These are phyloP conservation scores for Epichloe gansuensis DNA, from an alignment of 2,329 filamentous ascomycete species.

Conservation along the genomic window DNA sequence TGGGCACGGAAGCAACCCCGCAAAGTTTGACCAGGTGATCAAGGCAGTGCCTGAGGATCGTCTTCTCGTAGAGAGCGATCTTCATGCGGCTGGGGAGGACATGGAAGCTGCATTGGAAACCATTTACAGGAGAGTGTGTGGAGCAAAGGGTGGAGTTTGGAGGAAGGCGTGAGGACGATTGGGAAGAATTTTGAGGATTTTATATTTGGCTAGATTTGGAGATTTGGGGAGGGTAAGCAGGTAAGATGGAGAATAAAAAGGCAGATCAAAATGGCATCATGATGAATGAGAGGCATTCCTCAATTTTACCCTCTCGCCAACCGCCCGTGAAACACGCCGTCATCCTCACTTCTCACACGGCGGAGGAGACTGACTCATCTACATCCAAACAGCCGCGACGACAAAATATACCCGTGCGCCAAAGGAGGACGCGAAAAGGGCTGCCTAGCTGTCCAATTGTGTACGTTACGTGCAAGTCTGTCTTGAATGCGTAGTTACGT, in stretches of 20 bases:
- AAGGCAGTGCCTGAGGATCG: conserved; percentile 63
- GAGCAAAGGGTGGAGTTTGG: conserved; percentile 66
- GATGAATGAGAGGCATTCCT: neutral
- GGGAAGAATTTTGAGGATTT: conserved; percentile 69
- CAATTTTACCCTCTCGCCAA: too few relatives aligned
- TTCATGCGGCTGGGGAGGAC: conserved; percentile 65
- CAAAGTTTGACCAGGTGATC: conserved; percentile 51
- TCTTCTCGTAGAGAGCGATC: conserved; percentile 79
- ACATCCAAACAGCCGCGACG: neutral
- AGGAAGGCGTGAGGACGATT: conserved; percentile 56
- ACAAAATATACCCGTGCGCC: too few relatives aligned
- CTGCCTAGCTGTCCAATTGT: too few relatives aligned
- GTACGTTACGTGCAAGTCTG: too few relatives aligned
- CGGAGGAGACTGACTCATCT: conserved; percentile 15
- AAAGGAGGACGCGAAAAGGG: neutral
- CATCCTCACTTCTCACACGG: conserved; percentile 12
- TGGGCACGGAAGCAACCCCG: conserved; percentile 38
- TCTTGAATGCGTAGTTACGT: too few relatives aligned
- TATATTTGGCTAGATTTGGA: conserved; percentile 42
- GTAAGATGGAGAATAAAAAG: neutral
- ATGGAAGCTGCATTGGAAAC: conserved; percentile 73
- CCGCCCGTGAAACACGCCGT: neutral
- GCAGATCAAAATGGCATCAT: neutral
- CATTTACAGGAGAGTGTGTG: conserved; percentile 64
- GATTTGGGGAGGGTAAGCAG: neutral